These are phyloP conservation scores for Avena atlantica DNA, from an alignment of 176 grass and related monocot genomes.

Conservation along the genomic window DNA sequence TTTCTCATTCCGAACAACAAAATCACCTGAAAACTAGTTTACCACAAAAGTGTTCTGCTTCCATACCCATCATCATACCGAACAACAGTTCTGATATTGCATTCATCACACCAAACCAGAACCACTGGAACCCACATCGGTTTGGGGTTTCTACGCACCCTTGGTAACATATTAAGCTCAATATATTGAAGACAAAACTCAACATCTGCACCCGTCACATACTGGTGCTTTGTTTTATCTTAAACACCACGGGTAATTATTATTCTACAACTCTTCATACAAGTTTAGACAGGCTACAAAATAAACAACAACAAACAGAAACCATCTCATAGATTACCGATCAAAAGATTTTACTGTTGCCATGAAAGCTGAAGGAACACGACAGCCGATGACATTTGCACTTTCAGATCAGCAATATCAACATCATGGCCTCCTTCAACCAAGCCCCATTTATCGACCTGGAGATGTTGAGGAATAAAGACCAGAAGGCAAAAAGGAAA, in stretches of 20 bases:
- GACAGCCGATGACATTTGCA: conserved; percentile 84
- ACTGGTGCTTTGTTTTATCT: conserved; percentile 10
- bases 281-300: conserved; percentile 16
- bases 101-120: not conserved
- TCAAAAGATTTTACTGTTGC: conserved; percentile 36
- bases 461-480: not conserved
- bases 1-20: too few relatives aligned
- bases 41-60: too few relatives aligned
- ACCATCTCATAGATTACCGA: not conserved
- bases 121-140: not conserved
- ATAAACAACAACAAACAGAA: conserved; percentile 29
- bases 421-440: conserved; percentile 99
- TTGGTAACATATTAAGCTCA: not conserved
- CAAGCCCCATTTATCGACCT: conserved; percentile 95
- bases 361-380: conserved; percentile 80
- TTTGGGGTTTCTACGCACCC: not conserved
- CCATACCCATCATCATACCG: too few relatives aligned
- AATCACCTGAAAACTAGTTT: too few relatives aligned
- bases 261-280: conserved; percentile 35
- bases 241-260: conserved; percentile 29
- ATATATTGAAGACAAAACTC: not conserved
- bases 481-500: conserved; percentile 19
- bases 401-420: conserved; percentile 89
- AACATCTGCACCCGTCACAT: not conserved
- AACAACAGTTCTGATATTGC: not conserved